Percentiles rank a stretch among this genome's conserved stretches.
phyloP scores from a whole-genome alignment of 257 asterid genomes.

The Przewalskia tangutica region DNA sequence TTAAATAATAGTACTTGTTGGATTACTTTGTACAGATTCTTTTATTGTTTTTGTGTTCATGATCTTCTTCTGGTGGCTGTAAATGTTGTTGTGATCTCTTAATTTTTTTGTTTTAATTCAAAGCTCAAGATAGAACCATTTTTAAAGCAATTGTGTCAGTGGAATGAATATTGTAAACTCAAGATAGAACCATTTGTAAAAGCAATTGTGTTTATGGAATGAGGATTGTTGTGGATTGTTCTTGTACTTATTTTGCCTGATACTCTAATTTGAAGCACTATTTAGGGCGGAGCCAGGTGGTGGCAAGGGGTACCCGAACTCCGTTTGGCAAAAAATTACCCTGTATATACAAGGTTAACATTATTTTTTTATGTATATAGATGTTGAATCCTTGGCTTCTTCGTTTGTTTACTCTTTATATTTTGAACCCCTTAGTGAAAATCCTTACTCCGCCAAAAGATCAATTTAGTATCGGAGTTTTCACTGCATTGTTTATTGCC shows the following conservation, averaged over 20 bases:
- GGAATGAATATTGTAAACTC: background rate
- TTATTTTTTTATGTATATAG: too few species aligned
- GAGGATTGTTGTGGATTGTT: background rate
- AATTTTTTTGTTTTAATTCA: background rate
- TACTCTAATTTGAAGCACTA: background rate
- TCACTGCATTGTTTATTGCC: too few species aligned
- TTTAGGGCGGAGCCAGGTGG: too few species aligned
- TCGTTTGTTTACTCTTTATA: too few species aligned
- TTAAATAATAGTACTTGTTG: constrained; percentile 7
- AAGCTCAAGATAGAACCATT: background rate
- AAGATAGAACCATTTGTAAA: background rate
- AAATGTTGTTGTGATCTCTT: background rate
- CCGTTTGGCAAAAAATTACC: too few species aligned
- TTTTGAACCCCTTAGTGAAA: too few species aligned
- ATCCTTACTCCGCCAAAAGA: too few species aligned
- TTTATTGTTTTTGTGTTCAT: background rate
- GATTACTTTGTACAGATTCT: constrained; percentile 2
- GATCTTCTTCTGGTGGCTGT: background rate
- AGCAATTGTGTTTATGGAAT: background rate
- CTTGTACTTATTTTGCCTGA: background rate
- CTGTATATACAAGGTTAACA: too few species aligned
- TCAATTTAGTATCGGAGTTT: too few species aligned
- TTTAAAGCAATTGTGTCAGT: background rate
- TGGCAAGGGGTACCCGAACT: too few species aligned
- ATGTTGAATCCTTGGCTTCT: too few species aligned